Evolutionary conservation across 306 rosid genomes (phyloP).

Genomic region (Quercus mongolica): DNA sequence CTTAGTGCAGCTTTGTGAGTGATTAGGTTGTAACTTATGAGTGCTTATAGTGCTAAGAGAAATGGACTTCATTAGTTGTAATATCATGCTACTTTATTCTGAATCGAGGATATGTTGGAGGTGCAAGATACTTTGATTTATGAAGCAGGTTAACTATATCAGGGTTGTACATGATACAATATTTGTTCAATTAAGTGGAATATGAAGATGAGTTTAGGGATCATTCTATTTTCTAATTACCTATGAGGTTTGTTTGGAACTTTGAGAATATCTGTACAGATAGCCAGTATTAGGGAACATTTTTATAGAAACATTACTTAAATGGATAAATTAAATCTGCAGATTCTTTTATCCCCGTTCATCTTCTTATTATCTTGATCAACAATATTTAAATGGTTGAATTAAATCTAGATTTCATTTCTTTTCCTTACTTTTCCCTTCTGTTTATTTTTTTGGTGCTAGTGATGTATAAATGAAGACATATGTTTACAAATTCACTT

Average conservation of each 20-base stretch:
- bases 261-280: not conserved
- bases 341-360: not conserved
- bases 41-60: not conserved
- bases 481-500: not conserved
- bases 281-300: not conserved
- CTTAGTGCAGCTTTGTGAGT: not conserved
- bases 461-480: not conserved
- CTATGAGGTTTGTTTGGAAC: not conserved
- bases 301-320: not conserved
- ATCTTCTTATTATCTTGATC: not conserved
- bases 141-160: not conserved
- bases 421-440: not conserved
- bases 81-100: not conserved
- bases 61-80: not conserved
- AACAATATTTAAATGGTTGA: not conserved
- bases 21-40: not conserved
- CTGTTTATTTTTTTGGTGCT: not conserved
- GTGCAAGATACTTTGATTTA: not conserved
- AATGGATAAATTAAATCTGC: not conserved
- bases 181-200: not conserved
- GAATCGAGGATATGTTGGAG: not conserved
- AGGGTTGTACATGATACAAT: not conserved
- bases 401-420: not conserved
- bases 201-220: not conserved
- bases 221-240: not conserved